A percentile compares a stretch with the other conserved stretches of the same genome.
These are phyloP conservation scores for Kodamaea laetipori DNA, from an alignment of 805 yeast genomes.

Conservation along the genomic window DNA sequence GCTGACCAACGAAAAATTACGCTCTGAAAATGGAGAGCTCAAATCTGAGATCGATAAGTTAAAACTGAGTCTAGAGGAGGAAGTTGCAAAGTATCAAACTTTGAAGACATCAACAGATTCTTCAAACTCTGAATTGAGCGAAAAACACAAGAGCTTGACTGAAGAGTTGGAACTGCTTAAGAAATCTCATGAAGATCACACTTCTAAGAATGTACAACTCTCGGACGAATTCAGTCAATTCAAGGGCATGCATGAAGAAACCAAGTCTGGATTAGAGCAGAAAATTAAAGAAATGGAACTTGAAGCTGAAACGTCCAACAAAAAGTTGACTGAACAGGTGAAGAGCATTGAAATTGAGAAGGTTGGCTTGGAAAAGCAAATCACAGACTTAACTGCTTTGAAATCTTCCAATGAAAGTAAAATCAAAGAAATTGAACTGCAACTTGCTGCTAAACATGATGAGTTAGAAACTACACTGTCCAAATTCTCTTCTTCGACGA, in stretches of 20 bases:
- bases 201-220: not conserved
- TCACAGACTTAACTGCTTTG: not conserved
- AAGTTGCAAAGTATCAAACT: not conserved
- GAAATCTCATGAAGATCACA: conserved; percentile 7
- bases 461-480: conserved; percentile 1
- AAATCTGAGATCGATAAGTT: conserved; percentile 1
- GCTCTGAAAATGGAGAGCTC: conserved; percentile 5
- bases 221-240: not conserved
- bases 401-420: not conserved
- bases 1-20: conserved; percentile 1
- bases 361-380: not conserved
- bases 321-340: not conserved
- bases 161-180: conserved; percentile 4
- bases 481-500: not conserved
- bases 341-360: not conserved
- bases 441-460: not conserved
- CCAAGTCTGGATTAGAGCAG: not conserved
- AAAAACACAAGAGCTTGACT: not conserved
- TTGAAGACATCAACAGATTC: conserved; percentile 1
- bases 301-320: not conserved
- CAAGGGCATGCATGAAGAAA: not conserved
- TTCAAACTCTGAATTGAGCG: not conserved
- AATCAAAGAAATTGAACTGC: not conserved
- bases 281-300: not conserved
- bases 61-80: conserved; percentile 1